phyloP scores from a whole-genome alignment of 257 asterid species.

The Nemophila menziesii region DNA sequence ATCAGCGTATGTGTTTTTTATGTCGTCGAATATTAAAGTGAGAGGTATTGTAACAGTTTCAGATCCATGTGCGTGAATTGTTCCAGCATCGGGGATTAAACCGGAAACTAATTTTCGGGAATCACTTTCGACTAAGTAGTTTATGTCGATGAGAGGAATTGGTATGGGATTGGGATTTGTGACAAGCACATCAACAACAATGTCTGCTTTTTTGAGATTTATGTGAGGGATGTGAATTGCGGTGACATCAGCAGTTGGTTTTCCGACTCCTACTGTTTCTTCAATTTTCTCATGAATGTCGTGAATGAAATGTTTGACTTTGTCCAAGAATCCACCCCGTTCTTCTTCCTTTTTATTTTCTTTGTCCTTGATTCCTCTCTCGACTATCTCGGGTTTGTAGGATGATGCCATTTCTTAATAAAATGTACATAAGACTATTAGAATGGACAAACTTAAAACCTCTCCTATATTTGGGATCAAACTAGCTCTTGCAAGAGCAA shows the following conservation, averaged over 20 bases:
- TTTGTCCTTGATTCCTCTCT: constrained; percentile 35
- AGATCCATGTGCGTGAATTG: constrained; percentile 75
- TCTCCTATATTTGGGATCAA: no score
- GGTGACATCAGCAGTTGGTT: constrained; percentile 87
- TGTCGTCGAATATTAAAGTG: constrained; percentile 55
- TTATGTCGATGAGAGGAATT: constrained; percentile 82
- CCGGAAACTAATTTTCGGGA: constrained; percentile 82
- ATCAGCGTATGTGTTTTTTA: constrained; percentile 61
- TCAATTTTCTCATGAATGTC: constrained; percentile 93
- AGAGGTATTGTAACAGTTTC: constrained; percentile 77
- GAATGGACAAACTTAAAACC: no score
- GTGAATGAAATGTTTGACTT: constrained; percentile 73
- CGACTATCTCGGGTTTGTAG: constrained; percentile 37
- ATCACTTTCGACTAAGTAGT: constrained; percentile 76
- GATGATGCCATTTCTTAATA: constrained; percentile 52
- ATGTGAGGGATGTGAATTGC: constrained; percentile 66
- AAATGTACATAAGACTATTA: not conserved
- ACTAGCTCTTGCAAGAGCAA: no score
- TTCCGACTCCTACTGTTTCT: constrained; percentile 77
- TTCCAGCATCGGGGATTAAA: constrained; percentile 88
- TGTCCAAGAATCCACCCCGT: constrained; percentile 67
- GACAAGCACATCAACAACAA: constrained; percentile 63
- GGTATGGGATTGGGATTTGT: constrained; percentile 84
- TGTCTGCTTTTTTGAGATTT: constrained; percentile 66
- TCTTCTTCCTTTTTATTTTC: constrained; percentile 52